These are phyloP conservation scores for Erysimum cheiranthoides DNA, from an alignment of 345 rosid genomes.

Conservation along the genomic window DNA sequence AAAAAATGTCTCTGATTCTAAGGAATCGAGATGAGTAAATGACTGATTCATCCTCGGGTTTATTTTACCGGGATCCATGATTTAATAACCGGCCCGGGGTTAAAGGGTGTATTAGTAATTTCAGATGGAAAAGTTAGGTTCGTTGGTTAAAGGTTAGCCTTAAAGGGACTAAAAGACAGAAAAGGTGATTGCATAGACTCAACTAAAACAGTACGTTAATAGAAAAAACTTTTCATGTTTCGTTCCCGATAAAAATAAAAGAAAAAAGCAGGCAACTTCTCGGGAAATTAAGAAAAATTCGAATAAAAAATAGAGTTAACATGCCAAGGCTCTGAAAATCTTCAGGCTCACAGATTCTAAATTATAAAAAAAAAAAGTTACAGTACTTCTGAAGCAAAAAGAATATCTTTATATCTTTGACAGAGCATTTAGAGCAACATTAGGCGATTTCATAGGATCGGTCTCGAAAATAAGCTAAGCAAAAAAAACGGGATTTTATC, in stretches of 20 bases:
- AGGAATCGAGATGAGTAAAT: conserved; percentile 14
- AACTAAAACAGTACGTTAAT: conserved; percentile 33
- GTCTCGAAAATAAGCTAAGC: background rate
- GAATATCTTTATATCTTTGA: conserved; percentile 14
- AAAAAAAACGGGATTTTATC: background rate
- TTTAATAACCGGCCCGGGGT: conserved; percentile 1
- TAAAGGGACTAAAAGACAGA: conserved; percentile 36
- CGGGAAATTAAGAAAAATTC: conserved; percentile 28
- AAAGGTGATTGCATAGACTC: conserved; percentile 40
- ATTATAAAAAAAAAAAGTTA: background rate
- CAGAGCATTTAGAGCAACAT: conserved; percentile 8
- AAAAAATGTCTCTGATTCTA: background rate
- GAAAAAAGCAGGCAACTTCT: conserved; percentile 29
- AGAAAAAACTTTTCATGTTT: conserved; percentile 25
- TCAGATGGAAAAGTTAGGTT: conserved; percentile 8
- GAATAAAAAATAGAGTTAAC: conserved; percentile 43
- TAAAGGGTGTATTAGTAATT: background rate
- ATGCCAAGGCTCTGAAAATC: conserved; percentile 44
- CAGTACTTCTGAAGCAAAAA: conserved; percentile 12
- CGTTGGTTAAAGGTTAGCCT: conserved; percentile 20
- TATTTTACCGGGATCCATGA: background rate
- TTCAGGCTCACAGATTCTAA: conserved; percentile 41
- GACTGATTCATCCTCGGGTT: background rate
- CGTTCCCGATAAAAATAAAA: conserved; percentile 15
- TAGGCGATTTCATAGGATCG: conserved; percentile 14